Base-by-base conservation (phyloP, 2,329 filamentous ascomycete genomes). In the Xylaria sp. region DNA sequence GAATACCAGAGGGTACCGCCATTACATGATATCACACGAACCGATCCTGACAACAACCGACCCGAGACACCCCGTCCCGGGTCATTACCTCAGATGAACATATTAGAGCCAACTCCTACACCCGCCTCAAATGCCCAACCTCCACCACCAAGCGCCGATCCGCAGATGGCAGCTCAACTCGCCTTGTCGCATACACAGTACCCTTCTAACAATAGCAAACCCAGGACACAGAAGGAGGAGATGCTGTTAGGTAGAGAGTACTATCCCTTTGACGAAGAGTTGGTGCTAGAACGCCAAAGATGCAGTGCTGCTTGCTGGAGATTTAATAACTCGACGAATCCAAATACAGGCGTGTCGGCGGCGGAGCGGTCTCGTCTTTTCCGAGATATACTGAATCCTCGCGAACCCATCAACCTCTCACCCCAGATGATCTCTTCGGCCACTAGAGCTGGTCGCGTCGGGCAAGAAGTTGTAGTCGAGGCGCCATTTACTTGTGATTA, bases 401-500 rank as follows among this genome's bases (percentile, higher is more conserved):
- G 84, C 51, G 86, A 89, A 59, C 79, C 85, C 50, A 80, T 89
- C 60, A 84, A 86, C 68, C 80, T 89, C 48, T 87, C 89, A n/a
- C 87, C 87, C 2, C 84, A 84, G 6, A 81, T 86, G 74, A 82
- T 83, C 48, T 85, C 86, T 55, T 81, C 86, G 10, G 79, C 87
- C 63, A 85, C 84, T 50, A 85, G 87, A 74, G 78, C 83, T 65
- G 92, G 88, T 65, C 87, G 85, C 28, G 87, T 96, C 5, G 93
- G 93, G n/a, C 87, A 90, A 18, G 89, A 91, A 65, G 91, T 93
- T 5, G 85, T 91, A 51, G 92, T 99, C 32, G 94, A 97, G 76
- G 90, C 92, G 2, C 95, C 95, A 0, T 98, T 99, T 80, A 90
- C 87, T 56, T 98, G 95, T 79, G 94, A 98, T 76, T 98, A 98